These are phyloP conservation scores for Penicillium manginii DNA, from an alignment of 495 filamentous ascomycete species.

Conservation along the genomic window DNA sequence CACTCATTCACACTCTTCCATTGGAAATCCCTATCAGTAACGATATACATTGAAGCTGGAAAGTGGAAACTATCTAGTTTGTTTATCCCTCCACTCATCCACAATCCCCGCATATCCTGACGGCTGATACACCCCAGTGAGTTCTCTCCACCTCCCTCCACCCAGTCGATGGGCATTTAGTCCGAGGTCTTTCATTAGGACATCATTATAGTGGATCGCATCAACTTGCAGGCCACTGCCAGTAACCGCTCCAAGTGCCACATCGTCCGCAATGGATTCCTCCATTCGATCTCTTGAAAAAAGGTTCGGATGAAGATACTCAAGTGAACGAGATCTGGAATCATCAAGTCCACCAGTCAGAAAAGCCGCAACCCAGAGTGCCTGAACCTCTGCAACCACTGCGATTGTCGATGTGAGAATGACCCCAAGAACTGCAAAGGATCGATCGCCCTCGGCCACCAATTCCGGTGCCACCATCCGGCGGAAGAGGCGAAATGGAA, in stretches of 20 bases:
- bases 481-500: constrained; percentile 55
- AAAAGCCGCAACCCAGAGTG: constrained; percentile 69
- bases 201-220: constrained; percentile 41
- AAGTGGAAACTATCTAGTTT: no score
- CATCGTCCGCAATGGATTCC: constrained; percentile 30
- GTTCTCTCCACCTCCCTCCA: constrained; percentile 27
- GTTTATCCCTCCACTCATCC: constrained; percentile 25
- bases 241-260: constrained; percentile 30
- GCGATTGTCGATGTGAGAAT: constrained; percentile 59
- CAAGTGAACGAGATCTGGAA: neutral
- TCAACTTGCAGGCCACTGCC: constrained; percentile 31
- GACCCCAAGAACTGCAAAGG: constrained; percentile 64
- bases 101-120: constrained; percentile 36
- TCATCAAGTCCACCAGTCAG: constrained; percentile 33
- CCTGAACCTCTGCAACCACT: constrained; percentile 64
- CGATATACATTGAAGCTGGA: no score
- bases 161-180: constrained; percentile 35
- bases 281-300: constrained; percentile 20
- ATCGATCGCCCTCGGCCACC: constrained; percentile 57
- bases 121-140: constrained; percentile 33
- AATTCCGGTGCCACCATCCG: constrained; percentile 56
- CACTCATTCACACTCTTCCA: neutral
- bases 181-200: constrained; percentile 34
- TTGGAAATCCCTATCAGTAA: no score
- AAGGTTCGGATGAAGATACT: constrained; percentile 5